Base-by-base conservation (phyloP, 2,329 filamentous ascomycete genomes). In the Cytospora chrysosperma region DNA sequence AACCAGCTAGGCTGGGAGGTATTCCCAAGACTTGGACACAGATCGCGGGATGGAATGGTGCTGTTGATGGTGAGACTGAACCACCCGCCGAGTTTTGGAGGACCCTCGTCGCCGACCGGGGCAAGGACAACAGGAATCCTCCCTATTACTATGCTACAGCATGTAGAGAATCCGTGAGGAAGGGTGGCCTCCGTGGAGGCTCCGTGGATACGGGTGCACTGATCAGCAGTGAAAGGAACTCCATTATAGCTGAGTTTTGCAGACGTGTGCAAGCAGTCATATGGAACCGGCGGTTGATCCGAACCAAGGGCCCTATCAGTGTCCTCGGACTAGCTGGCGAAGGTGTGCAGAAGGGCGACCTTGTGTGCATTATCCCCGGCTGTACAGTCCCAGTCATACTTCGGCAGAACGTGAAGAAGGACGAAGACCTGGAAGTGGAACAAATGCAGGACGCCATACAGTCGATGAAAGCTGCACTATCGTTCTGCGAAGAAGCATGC, bases 61-160 rank as follows among this genome's bases (percentile, higher is more conserved):
- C 56, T 28, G 12, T 54, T 17, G 56, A 59, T 1, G 43, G 43
- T 8, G 7, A 59, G 53, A 68, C 28, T 32, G 56, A 50, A 53
- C 71, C 71, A 2, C 70, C 69, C 0, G 70, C 67, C 1, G 67
- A 68, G 19, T 72, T 73, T 49, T 72, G 70, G 68, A 63, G 68
- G 8, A 71, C 70, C 0, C 34, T 72, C 2, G 70, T 72, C 1
- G 71, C 67, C 3, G 69, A 72, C 55, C 51, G 70, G 32, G 70
- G 71, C 2, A 65, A 64, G 9, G 60, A 71, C n/a, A 67, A 64
- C 37, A 63, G 67, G 0, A 72, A 70, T 37, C 68, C 70, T 3
- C 70, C 70, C 0, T 69, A 69, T 32, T 72, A 72, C 59, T 72
- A 70, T 56, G 61, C 69, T 4, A 66, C 53, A 28, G 71, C 71